Conservation (phyloP, 768 basidiomycete species). For the Pulveroboletus sp. region DNA sequence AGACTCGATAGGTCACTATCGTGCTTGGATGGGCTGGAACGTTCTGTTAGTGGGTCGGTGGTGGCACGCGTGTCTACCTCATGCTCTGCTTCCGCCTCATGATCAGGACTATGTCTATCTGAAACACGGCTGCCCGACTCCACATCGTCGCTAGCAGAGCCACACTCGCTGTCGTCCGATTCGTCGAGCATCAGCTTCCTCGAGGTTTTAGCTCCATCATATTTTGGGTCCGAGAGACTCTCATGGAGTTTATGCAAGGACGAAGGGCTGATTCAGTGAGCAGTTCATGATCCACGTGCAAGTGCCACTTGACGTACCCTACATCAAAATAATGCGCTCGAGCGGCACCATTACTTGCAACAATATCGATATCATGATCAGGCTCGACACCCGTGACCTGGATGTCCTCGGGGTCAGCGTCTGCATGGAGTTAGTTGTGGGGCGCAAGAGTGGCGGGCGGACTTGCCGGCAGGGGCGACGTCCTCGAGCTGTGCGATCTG, state of each 20-base stretch:
- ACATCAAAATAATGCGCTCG: slow-evolving; percentile 85
- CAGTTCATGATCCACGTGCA: slow-evolving; percentile 1
- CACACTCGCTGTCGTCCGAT: slow-evolving; percentile 18
- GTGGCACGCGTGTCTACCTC: slow-evolving; percentile 3
- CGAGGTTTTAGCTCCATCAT: slow-evolving; percentile 65
- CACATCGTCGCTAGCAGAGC: slow-evolving; percentile 8
- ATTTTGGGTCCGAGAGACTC: slow-evolving; percentile 73
- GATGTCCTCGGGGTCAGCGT: slow-evolving; percentile 74
- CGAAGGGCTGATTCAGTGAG: slow-evolving; percentile 52
- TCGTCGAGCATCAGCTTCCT: slow-evolving; percentile 53
- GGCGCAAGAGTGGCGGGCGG: slow-evolving; percentile 1
- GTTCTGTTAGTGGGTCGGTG: slow-evolving; percentile 17
- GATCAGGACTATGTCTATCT: slow-evolving; percentile 2
- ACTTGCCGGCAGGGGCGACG: slow-evolving; percentile 63
- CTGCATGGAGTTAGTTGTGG: slow-evolving; percentile 34
- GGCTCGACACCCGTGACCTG: slow-evolving; percentile 43
- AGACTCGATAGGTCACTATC: slow-evolving; percentile 49
- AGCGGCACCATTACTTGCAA: slow-evolving; percentile 34
- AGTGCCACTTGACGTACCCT: slow-evolving; percentile 50
- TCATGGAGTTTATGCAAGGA: slow-evolving; percentile 62
- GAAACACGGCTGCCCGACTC: slow-evolving; percentile 25
- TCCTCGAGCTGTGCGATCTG: slow-evolving; percentile 82
- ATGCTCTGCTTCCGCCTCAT: slow-evolving; percentile 13
- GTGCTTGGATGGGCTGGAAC: background rate
- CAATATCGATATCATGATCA: slow-evolving; percentile 31